Evolutionary conservation across 2,329 filamentous ascomycete species (phyloP), one percentile per base, ranked within the genome.

Genomic region (Iodosphaeria phyllophila): DNA sequence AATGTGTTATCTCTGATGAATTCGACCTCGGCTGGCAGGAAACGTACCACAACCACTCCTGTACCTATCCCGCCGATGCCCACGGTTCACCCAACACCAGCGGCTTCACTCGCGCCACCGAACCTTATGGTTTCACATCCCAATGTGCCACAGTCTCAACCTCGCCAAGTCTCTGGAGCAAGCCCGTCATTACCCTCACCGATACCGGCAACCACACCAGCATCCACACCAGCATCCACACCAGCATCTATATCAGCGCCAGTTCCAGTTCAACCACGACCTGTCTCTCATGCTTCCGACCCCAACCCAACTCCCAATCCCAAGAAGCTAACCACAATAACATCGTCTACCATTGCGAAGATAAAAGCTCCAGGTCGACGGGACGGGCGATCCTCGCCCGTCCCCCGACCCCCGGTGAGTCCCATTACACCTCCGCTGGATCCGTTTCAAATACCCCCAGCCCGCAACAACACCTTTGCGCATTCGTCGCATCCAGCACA

Each of bases 401-500:
- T n/a, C n/a, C 39, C 40, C 16, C 50, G 53, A 16, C 63, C 63
- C 13, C 54, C 60, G 27, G 50, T 67, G 32, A 65, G 60, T 32
- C 63, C 63, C 26, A 57, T 67, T 31, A 65, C 64, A 11, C 61
- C 63, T 7, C 59, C 59, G 6, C 43, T 55, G 13, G 46, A 44
- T 28, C 47, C 53, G 9, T 40, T 48, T 18, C 46, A 39, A 24
- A 42, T 50, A 16, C 32, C 35, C 10, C 26, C 30, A 2, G 34
- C 39, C 14, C 38, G 37, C 6, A 39, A 38, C 16, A 39, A 38
- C 16, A 30, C 35, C 4, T 38, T 40, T 27, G 39, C 38, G 13
- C 33, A 43, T 32, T 31, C 18, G 23, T 28, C 37, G 18, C 40
- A 45, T 10, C 25, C 16, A 15, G 27, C 32, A 6, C n/a, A n/a